Evolutionary conservation across 2,329 filamentous ascomycete genomes (phyloP), one percentile per base, ranked within the genome.

Genomic region (Chlorencoelia australis): DNA sequence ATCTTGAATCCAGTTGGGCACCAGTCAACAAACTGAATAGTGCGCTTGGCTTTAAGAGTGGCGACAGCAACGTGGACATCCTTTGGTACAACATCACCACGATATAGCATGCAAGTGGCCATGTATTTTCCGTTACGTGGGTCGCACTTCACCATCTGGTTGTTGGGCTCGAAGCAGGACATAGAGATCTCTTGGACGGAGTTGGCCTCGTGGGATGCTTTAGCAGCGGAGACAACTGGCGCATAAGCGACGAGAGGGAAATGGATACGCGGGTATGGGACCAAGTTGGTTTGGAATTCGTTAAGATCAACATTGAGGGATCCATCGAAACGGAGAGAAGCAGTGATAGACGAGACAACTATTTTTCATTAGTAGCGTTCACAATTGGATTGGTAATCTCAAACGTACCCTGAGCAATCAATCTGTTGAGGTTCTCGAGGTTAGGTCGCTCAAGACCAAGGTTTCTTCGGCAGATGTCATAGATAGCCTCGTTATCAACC

Each of bases 101-200:
- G 89, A 78, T 98, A 98, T 63, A 98, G 71, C 67, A 98, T 67
- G 66, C 88, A 95, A 56, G 88, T 95, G 49, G 89, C 89, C 89
- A 98, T 98, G 78, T 98, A 98, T 76, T 98, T 98, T 67, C 89
- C 89, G 65, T 93, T 88, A 59, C 88, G 87, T 54, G 89, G 89
- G 64, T 98, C 91, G 62, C 89, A 98, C 76, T 94, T 94, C 64
- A 98, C 89, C 89, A 98, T 98, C 81, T 98, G 89, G 79, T 94
- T 95, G 79, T 95, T 84, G 55, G 89, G 87, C 78, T 98, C 89
- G 71, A 98, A 98, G 81, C 89, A 96, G 51, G 85, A 85, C 79
- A 89, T 93, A 66, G 86, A 93, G 72, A 96, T 95, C 73, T 96
- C 91, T 68, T 87, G 82, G 50, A 96, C 89, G 18, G 85, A 91